A percentile compares a stretch with the other conserved stretches of the same genome.
Conservation (phyloP, 177 flowering plant genomes). For the Telopea speciosissima region DNA sequence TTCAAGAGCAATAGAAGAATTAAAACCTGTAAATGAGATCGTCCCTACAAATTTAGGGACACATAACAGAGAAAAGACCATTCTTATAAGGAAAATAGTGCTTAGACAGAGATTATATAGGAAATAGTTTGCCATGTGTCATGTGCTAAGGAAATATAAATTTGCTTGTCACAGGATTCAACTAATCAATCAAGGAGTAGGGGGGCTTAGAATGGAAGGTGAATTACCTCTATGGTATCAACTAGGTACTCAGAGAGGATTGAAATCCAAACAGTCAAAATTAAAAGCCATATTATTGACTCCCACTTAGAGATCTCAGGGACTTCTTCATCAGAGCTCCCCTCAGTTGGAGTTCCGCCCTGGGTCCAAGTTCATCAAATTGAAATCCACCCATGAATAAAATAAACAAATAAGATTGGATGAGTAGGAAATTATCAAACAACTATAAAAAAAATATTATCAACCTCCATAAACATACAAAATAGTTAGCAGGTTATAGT, state of each 20-base stretch:
- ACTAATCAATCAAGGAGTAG: neutral
- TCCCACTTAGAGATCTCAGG: slow-evolving; percentile 77
- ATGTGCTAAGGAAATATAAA: neutral
- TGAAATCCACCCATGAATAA: neutral
- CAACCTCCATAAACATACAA: too few relatives aligned
- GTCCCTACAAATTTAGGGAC: neutral
- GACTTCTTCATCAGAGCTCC: slow-evolving; percentile 39
- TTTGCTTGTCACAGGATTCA: neutral
- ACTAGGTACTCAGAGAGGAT: slow-evolving; percentile 66
- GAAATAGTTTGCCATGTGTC: too few relatives aligned
- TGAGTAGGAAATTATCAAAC: neutral
- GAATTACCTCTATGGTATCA: slow-evolving; percentile 58
- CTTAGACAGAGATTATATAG: neutral
- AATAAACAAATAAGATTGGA: neutral
- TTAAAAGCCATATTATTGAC: slow-evolving; percentile 62
- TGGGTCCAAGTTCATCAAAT: slow-evolving; percentile 13
- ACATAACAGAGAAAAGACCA: neutral
- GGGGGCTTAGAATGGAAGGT: neutral
- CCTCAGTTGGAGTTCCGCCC: slow-evolving; percentile 36
- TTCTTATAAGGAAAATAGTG: neutral
- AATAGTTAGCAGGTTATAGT: neutral
- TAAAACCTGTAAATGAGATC: too few relatives aligned
- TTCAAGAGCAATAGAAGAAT: neutral
- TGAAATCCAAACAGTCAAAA: slow-evolving; percentile 68
- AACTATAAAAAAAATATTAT: neutral